Percentiles rank a stretch among this genome's conserved stretches.
Conservation (phyloP, 1,139 yeast genomes). For the Chernovozyma aurita region DNA sequence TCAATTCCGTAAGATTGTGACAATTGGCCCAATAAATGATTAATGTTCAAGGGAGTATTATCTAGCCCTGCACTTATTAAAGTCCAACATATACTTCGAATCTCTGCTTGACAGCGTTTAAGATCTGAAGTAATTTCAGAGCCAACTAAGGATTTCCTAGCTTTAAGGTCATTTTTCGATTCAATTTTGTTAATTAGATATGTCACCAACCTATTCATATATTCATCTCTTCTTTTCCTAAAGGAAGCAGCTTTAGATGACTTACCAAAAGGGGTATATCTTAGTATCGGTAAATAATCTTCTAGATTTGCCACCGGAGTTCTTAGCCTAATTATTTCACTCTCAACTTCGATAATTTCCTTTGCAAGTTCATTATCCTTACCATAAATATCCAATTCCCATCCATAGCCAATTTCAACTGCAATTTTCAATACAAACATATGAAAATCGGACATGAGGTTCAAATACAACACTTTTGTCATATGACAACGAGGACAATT, state of each 20-base stretch:
- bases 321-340: slow-evolving; percentile 55
- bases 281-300: slow-evolving; percentile 56
- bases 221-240: slow-evolving; percentile 47
- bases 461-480: slow-evolving; percentile 26
- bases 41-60: slow-evolving; percentile 62
- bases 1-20: slow-evolving; percentile 45
- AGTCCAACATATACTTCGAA: slow-evolving; percentile 63
- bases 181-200: slow-evolving; percentile 17
- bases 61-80: slow-evolving; percentile 81
- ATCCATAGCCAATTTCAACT: slow-evolving; percentile 57
- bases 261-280: slow-evolving; percentile 25
- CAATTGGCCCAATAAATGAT: slow-evolving; percentile 59
- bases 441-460: slow-evolving; percentile 42
- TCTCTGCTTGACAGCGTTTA: slow-evolving; percentile 34
- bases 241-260: slow-evolving; percentile 26
- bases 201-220: slow-evolving; percentile 42
- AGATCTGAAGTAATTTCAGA: slow-evolving; percentile 23
- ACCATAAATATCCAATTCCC: slow-evolving; percentile 41
- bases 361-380: slow-evolving; percentile 36
- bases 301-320: slow-evolving; percentile 59
- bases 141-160: slow-evolving; percentile 41
- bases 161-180: slow-evolving; percentile 9
- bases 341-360: slow-evolving; percentile 63
- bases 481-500: slow-evolving; percentile 13
- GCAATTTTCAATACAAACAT: slow-evolving; percentile 56